These are phyloP conservation scores for Nyctanthes arbortristis DNA, from an alignment of 257 asterid genomes.

Conservation along the genomic window DNA sequence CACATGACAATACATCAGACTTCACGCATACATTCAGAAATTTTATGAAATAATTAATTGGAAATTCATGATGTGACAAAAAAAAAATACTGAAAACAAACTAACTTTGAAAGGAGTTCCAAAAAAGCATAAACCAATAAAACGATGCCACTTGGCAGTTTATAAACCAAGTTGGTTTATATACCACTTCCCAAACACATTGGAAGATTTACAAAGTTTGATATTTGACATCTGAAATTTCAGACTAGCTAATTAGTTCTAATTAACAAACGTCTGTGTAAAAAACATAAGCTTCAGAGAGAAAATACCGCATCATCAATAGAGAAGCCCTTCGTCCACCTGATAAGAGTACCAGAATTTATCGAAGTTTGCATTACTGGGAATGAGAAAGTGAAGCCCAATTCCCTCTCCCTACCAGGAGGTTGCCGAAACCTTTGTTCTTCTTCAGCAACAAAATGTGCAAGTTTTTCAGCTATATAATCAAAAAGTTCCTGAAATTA, in stretches of 20 bases:
- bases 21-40: background rate
- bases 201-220: too few species aligned
- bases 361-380: constrained; percentile 81
- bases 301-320: constrained; percentile 46
- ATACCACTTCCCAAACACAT: too few species aligned
- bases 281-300: background rate
- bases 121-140: too few species aligned
- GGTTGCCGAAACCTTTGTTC: constrained; percentile 55
- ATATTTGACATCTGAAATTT: background rate
- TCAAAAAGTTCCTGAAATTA: constrained; percentile 69
- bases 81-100: background rate
- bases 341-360: constrained; percentile 71
- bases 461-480: constrained; percentile 62
- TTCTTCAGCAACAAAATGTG: constrained; percentile 55
- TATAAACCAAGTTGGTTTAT: too few species aligned
- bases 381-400: constrained; percentile 86
- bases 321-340: constrained; percentile 93
- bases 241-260: too few species aligned
- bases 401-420: constrained; percentile 57
- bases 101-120: too few species aligned
- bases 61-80: background rate
- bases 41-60: background rate
- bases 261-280: background rate
- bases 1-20: background rate
- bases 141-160: too few species aligned